These are phyloP conservation scores for Xylaria sp. DNA, from an alignment of 2,329 filamentous ascomycete genomes.

Conservation along the genomic window DNA sequence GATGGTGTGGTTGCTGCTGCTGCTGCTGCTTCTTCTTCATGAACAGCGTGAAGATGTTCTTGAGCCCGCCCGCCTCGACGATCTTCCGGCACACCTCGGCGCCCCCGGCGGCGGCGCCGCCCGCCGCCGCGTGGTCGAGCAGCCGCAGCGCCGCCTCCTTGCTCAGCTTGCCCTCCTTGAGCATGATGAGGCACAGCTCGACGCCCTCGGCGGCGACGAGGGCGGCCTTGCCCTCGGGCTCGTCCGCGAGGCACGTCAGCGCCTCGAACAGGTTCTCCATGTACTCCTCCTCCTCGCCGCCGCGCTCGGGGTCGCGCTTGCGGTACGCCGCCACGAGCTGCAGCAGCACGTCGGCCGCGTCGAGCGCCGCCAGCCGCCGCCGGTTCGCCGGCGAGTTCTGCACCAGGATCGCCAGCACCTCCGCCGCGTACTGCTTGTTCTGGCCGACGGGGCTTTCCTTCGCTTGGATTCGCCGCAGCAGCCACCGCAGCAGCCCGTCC, in stretches of 20 bases:
- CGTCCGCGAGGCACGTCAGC: conserved; percentile 78
- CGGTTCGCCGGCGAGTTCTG: conserved; percentile 74
- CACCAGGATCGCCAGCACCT: conserved; percentile 85
- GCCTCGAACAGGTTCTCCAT: conserved; percentile 93
- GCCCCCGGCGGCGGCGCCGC: conserved; percentile 48
- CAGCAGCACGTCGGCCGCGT: conserved; percentile 78
- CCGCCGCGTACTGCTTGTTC: conserved; percentile 94
- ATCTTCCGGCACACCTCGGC: conserved; percentile 71
- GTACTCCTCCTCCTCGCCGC: conserved; percentile 89
- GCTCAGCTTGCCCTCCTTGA: conserved; percentile 84
- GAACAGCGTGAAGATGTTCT: conserved; percentile 83
- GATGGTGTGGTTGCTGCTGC: conserved; percentile 48
- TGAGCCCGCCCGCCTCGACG: conserved; percentile 82
- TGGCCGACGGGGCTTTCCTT: conserved; percentile 73
- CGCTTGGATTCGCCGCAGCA: conserved; percentile 72
- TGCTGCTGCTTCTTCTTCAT: conserved; percentile 80
- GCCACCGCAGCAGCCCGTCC: conserved; percentile 71
- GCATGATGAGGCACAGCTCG: conserved; percentile 88
- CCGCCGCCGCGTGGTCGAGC: conserved; percentile 78
- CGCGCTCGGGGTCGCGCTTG: conserved; percentile 81
- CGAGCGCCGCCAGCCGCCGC: conserved; percentile 61
- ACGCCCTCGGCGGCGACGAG: conserved; percentile 90
- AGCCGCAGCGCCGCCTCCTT: conserved; percentile 77
- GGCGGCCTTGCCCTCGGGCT: conserved; percentile 72
- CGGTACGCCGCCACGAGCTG: conserved; percentile 85